Base-by-base conservation (phyloP, 208 protist species). In the Trichomonas gallinae region DNA sequence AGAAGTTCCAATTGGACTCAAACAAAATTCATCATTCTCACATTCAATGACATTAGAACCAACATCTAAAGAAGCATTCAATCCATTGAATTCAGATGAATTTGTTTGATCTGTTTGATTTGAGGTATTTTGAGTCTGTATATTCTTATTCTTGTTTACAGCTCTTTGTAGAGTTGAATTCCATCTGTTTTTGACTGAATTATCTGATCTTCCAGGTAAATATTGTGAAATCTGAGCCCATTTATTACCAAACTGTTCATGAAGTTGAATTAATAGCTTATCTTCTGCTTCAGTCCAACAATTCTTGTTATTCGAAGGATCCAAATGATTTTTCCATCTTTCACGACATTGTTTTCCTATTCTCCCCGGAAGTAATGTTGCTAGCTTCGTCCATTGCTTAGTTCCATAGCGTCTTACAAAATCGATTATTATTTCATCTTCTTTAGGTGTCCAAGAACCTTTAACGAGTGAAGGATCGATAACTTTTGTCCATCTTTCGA, bases 171-270 rank as follows among this genome's bases (percentile, higher is more conserved):
- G 44, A 0, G 97, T 97, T 34, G 97, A 97, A 42, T 97, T 97
- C 97, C 97, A 97, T 44, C 97, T 96, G 83, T 97, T 97, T 96
- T 97, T 97, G 0, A 97, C 97, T n/a, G 97, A 83, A 91, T 97
- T 97, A 96, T 97, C 97, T 40, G 97, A 97, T 45, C 97, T 42
- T 44, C 83, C 83, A 10, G 83, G 83, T 36, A 89, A 44, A 31
- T 44, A 44, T 31, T 42, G 38, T 17, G 83, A 42, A n/a, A 89
- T 89, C 46, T 89, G 36, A 31, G 40, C 83, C 83, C 83, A 89
- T 89, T 89, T 31, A 26, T 89, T 89, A 23, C 83, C 83, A 46
- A 46, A 89, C 38, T 89, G 83, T 89, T 42, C 83, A 46, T 89
- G 83, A 0, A 89, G 38, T 31, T 31, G 1, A 15, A 89, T 46